phyloP scores from a whole-genome alignment of 805 yeast genomes.

The Cephaloascus fragrans region DNA sequence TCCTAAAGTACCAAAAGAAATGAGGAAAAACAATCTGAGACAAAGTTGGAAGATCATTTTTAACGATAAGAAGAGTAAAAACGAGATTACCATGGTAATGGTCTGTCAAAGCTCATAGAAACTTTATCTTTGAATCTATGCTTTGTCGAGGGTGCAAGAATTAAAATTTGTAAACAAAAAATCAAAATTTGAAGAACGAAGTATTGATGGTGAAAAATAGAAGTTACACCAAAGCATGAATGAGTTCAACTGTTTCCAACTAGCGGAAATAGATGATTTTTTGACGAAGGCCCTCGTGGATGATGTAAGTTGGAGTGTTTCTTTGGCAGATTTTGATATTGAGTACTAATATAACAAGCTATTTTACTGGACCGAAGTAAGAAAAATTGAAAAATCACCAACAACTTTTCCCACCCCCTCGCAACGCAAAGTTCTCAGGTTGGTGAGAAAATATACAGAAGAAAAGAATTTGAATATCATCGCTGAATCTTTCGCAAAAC shows the following conservation, averaged over 20 bases:
- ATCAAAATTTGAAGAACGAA: too few relatives aligned
- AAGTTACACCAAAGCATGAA: background rate
- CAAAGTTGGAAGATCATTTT: too few relatives aligned
- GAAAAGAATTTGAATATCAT: slow-evolving; percentile 6
- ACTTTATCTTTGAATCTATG: too few relatives aligned
- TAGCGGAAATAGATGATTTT: slow-evolving; percentile 16
- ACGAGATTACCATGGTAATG: too few relatives aligned
- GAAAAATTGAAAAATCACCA: slow-evolving; percentile 9
- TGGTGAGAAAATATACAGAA: background rate
- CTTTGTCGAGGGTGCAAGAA: too few relatives aligned
- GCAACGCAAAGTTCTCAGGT: slow-evolving; percentile 3
- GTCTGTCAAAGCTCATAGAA: too few relatives aligned
- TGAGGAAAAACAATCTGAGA: too few relatives aligned
- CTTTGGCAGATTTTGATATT: background rate
- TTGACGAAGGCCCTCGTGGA: slow-evolving; percentile 16
- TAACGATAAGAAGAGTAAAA: too few relatives aligned
- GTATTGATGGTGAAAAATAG: too few relatives aligned
- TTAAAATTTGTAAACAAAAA: too few relatives aligned
- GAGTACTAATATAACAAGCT: background rate
- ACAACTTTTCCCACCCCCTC: slow-evolving; percentile 3
- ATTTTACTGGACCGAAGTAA: slow-evolving; percentile 13
- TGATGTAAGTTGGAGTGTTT: slow-evolving; percentile 1
- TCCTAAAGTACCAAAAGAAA: too few relatives aligned
- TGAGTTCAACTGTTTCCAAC: slow-evolving; percentile 11
- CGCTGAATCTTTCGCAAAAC: slow-evolving; percentile 11